These are phyloP conservation scores for Colletotrichum sp. DNA, from an alignment of 2,329 filamentous ascomycete genomes.

Conservation along the genomic window DNA sequence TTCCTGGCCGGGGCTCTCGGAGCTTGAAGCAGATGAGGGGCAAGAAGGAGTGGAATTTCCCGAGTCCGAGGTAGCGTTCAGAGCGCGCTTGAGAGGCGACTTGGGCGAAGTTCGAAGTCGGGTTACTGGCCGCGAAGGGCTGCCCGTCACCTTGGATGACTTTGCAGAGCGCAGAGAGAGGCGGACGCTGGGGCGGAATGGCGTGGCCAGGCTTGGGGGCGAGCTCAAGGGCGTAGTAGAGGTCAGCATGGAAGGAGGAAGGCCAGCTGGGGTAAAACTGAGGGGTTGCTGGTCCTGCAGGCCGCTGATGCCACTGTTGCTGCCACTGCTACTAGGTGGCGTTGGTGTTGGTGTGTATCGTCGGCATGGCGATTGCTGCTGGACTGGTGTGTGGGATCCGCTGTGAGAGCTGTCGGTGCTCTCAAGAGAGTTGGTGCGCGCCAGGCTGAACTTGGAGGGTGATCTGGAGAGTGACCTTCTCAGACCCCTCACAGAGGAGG, in stretches of 20 bases:
- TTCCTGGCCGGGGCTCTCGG: conserved; percentile 45
- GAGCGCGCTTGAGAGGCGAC: conserved; percentile 80
- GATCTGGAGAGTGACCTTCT: conserved; percentile 89
- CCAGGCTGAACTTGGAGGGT: conserved; percentile 85
- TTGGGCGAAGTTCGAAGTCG: conserved; percentile 75
- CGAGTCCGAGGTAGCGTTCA: conserved; percentile 73
- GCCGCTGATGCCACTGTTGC: conserved; percentile 32
- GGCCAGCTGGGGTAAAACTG: conserved; percentile 25
- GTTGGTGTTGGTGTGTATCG: conserved; percentile 31
- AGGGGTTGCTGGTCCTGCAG: conserved; percentile 36
- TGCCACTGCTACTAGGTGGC: conserved; percentile 27
- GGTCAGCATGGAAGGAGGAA: conserved; percentile 27
- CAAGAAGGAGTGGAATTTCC: conserved; percentile 62
- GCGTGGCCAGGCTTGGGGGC: conserved; percentile 59
- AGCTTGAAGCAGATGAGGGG: conserved; percentile 52
- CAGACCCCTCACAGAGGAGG: conserved; percentile 80
- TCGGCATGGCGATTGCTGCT: conserved; percentile 49
- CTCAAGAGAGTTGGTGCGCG: conserved; percentile 49
- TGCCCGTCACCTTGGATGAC: conserved; percentile 58
- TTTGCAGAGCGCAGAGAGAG: conserved; percentile 69
- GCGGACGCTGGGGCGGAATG: conserved; percentile 70
- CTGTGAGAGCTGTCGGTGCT: conserved; percentile 51
- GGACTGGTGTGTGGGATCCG: conserved; percentile 19
- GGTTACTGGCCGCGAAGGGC: conserved; percentile 59
- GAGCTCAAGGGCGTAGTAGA: conserved; percentile 33